phyloP scores from a whole-genome alignment of 2,329 filamentous ascomycete species.

The Fusarium phyllophilum region DNA sequence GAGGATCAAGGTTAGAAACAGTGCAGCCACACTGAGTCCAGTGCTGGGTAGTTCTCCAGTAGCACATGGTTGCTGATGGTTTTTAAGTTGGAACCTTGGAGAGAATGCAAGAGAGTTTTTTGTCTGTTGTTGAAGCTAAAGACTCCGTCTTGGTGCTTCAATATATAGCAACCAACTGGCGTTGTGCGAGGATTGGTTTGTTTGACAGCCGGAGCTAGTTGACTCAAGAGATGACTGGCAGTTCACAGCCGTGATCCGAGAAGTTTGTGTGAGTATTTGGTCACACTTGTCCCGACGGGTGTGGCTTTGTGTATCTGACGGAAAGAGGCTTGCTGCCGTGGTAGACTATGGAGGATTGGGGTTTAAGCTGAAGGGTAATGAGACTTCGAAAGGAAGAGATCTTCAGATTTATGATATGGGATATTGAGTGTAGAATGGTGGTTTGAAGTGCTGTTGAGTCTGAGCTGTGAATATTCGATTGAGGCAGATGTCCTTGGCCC shows the following conservation, averaged over 20 bases:
- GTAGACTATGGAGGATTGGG: slow-evolving; percentile 9
- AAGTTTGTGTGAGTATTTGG: slow-evolving; percentile 39
- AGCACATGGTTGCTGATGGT: slow-evolving; percentile 46
- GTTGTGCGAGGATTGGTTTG: slow-evolving; percentile 24
- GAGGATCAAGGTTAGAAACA: slow-evolving; percentile 30
- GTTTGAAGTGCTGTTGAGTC: slow-evolving; percentile 27
- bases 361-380: background rate
- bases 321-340: slow-evolving; percentile 35
- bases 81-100: background rate
- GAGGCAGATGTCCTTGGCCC: slow-evolving; percentile 30
- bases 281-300: slow-evolving; percentile 36
- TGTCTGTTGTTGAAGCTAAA: background rate
- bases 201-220: slow-evolving; percentile 16
- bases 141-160: background rate
- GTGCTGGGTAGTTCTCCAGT: slow-evolving; percentile 47
- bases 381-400: background rate
- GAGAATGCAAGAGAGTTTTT: background rate
- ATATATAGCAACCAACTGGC: slow-evolving; percentile 28
- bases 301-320: slow-evolving; percentile 33
- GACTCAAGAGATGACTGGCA: slow-evolving; percentile 30
- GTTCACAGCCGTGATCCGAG: slow-evolving; percentile 36
- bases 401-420: background rate
- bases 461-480: slow-evolving; percentile 31
- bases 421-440: slow-evolving; percentile 1
- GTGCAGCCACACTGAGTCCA: slow-evolving; percentile 50